Evolutionary conservation across 2,329 filamentous ascomycete species (phyloP), one percentile per base, ranked within the genome.

Genomic region (Botrytis squamosa): DNA sequence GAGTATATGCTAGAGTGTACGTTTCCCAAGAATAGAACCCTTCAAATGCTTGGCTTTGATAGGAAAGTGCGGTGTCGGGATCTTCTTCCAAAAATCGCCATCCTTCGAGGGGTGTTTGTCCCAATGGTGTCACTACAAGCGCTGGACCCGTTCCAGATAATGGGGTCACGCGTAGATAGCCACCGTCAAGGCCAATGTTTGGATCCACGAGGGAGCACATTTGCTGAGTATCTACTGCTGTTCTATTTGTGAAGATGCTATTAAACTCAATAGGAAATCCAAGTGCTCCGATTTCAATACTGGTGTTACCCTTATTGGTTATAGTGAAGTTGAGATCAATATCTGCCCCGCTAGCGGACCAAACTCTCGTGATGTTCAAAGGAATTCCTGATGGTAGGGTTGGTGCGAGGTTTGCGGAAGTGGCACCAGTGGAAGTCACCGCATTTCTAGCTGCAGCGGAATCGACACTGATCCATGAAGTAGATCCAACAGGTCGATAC

Each of bases 11-110:
- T 72, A 85, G 83, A 20, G 84, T 85, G 70, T 87, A 82, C 0
- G 86, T 83, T 76, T 89, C 86, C 88, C 88, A 90, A 76, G 89
- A 87, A 74, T 90, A 90, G 75, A 88, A 85, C 0, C 88, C 88
- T 77, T 90, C 88, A 74, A 88, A 90, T 0, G 85, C 87, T 76
- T 90, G 88, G 64, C 84, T 86, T 8, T 82, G 83, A 77, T 89
- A 89, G 16, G 75, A 77, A 0, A 83, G 83, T 16, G 78, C 81
- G 0, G 82, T 81, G 40, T 83, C 82, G 2, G 77, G 80, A 0
- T 82, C 80, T 78, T 90, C 88, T 0, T 75, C 60, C 0, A 90
- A 82, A 73, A 87, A 86, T 10, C 86, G 82, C 80, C 88, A 90
- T 2, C 86, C 88, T 77, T 90, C 88, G 25, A 90, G 81, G 0